Evolutionary conservation across 148 eudicot species (phyloP), one percentile per base, ranked within the genome.

Genomic region (Talinum fruticosum): DNA sequence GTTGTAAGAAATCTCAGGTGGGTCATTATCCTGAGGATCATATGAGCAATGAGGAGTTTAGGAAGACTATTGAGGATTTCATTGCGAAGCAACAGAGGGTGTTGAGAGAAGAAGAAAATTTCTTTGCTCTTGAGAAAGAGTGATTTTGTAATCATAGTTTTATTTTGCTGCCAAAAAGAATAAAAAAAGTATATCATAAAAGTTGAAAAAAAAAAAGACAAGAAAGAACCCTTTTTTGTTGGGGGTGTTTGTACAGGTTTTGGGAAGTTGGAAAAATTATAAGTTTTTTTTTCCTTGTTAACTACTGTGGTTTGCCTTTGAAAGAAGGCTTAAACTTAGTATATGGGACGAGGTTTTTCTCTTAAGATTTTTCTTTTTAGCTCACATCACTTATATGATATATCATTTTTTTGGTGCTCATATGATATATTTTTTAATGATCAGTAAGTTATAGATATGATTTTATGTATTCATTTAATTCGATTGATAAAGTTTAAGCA

Each of bases 61-160:
- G 91, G 77, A 80, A 75, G 66, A 88, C 84, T 1, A 84, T 92
- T 14, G 97, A 96, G 79, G 88, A 80, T 66, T 96, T 96, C 73
- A 96, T 96, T 71, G 97, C 97, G 24, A 85, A 87, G 82, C 97
- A 96, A 68, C 99, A 96, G 82, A 90, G 83, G 88, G 76, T 75
- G 23, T 76, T 96, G 72, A 89, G 90, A 85, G 92, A 96, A 75
- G 93, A 90, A 84, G 91, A 93, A 44, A 76, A 73, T 10, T 75
- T 79, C 36, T 75, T 86, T 53, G 68, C 81, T 44, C 18, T 71
- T 41, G 41, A 37, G 5, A 26, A 54, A 8, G 62, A 23, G 26
- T 54, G 10, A 54, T 54, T 54, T 54, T n/a, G n/a, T 24, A 18
- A 19, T 53, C 15, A 30, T 1, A 51, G 23, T 23, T 5, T 51